Conservation (phyloP, 176 grass and related monocot genomes). For the Thalia dealbata region DNA sequence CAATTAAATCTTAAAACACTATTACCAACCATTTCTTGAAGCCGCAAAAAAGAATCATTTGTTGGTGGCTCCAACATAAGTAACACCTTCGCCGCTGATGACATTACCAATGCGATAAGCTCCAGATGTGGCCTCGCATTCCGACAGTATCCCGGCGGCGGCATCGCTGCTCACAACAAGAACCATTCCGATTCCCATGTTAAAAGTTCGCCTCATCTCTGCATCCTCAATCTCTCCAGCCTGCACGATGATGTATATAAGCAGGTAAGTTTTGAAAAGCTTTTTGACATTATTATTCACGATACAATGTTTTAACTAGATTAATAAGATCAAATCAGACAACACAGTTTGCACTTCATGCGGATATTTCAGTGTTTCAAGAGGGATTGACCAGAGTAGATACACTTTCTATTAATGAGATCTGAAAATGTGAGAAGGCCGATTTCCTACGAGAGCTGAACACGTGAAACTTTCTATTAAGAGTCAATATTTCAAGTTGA, state of each 20-base stretch:
- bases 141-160: conserved; percentile 36
- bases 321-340: too few relatives aligned
- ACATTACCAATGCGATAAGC: conserved; percentile 78
- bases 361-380: too few relatives aligned
- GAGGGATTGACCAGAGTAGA: too few relatives aligned
- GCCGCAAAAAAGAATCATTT: background rate
- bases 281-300: background rate
- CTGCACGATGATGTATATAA: conserved; percentile 24
- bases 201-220: conserved; percentile 88
- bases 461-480: too few relatives aligned
- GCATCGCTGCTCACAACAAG: conserved; percentile 50
- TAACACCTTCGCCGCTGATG: conserved; percentile 53
- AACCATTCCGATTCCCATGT: conserved; percentile 94
- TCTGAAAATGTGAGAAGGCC: too few relatives aligned
- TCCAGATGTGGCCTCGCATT: conserved; percentile 4
- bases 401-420: too few relatives aligned
- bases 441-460: too few relatives aligned
- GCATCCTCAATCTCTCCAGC: conserved; percentile 67
- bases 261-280: background rate
- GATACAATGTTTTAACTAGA: too few relatives aligned
- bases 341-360: too few relatives aligned
- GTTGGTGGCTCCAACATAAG: conserved; percentile 26
- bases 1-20: background rate
- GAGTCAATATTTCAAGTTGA: too few relatives aligned
- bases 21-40: background rate